Conservation (phyloP, 129 eudicot genomes). For the Lactuca sativa region DNA sequence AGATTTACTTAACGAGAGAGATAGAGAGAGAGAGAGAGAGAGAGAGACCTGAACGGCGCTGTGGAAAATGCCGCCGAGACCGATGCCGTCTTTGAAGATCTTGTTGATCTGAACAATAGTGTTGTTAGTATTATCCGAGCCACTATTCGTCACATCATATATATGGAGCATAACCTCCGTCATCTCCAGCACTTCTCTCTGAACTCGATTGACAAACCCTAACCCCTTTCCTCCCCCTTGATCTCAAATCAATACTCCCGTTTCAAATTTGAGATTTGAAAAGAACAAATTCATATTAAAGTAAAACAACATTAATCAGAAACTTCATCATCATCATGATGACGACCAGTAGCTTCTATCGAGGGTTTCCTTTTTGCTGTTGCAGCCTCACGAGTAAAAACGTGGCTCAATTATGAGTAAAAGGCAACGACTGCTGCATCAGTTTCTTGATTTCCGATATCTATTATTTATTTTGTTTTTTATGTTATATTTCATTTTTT, state of each 20-base stretch:
- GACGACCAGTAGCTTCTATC: constrained; percentile 24
- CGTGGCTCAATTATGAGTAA: constrained; percentile 34
- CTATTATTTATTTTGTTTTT: not conserved
- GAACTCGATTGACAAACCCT: constrained; percentile 38
- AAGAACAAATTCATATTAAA: not conserved
- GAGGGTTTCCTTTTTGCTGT: constrained; percentile 23
- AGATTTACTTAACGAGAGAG: constrained; percentile 3
- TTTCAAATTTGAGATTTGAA: not conserved
- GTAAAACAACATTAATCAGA: not conserved
- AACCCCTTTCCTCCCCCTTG: constrained; percentile 16
- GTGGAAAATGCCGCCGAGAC: constrained; percentile 93
- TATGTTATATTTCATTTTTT: too few relatives aligned
- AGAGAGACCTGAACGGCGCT: constrained; percentile 83
- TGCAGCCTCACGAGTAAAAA: constrained; percentile 33
- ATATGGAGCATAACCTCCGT: constrained; percentile 86
- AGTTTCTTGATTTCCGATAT: constrained; percentile 8
- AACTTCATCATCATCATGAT: not conserved
- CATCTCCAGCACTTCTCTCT: constrained; percentile 43
- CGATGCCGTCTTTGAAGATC: constrained; percentile 94
- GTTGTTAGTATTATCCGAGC: constrained; percentile 82
- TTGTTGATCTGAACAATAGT: constrained; percentile 86
- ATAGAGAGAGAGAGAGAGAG: constrained; percentile 7
- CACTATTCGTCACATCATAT: constrained; percentile 92
- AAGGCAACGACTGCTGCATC: constrained; percentile 16
- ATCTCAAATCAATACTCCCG: not conserved